Evolutionary conservation across 2,329 filamentous ascomycete genomes (phyloP), one percentile per base, ranked within the genome.

Genomic region (Ophiostoma piceae): DNA sequence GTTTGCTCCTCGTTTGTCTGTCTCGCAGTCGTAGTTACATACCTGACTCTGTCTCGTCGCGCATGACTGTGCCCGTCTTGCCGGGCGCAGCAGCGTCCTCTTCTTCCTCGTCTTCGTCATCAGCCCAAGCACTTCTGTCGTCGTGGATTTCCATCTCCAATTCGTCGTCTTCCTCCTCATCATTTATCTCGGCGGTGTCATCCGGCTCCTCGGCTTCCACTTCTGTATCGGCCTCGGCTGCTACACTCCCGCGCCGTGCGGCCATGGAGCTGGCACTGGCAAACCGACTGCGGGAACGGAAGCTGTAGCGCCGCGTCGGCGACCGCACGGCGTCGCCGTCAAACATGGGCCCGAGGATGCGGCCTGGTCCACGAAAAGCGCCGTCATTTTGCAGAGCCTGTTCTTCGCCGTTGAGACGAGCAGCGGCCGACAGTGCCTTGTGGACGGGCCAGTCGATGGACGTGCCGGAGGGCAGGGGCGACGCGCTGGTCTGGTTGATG

Each of bases 331-430:
- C 32, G 39, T 67, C n/a, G 41, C 8, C 26, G 16, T 54, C 66
- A 26, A 54, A 47, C 66, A 67, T 67, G 43, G 66, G 66, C 1
- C 66, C 66, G 16, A 67, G 66, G 22, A 67, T 43, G 8, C 66
- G 66, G 43, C 66, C 66, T 6, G 7, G 26, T 26, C 66, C 66
- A 5, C 26, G 41, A 22, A 67, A 67, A 2, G 66, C 66, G 26
- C 41, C 39, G 7, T 29, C 37, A 14, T 47, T 7, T 22, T n/a
- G 11, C 1, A 12, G 11, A 26, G 35, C 5, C 5, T 12, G 35
- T 26, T 12, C 65, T 14, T 22, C 5, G 65, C 19, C 65, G 2
- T 54, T 29, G 14, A 54, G 66, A 2, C 8, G 66, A 8, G 41
- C 41, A 12, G 65, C 41, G 12, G 66, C 66, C 29, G 66, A 67